Conservation (phyloP, 2,329 filamentous ascomycete species). For the Alternaria panax region DNA sequence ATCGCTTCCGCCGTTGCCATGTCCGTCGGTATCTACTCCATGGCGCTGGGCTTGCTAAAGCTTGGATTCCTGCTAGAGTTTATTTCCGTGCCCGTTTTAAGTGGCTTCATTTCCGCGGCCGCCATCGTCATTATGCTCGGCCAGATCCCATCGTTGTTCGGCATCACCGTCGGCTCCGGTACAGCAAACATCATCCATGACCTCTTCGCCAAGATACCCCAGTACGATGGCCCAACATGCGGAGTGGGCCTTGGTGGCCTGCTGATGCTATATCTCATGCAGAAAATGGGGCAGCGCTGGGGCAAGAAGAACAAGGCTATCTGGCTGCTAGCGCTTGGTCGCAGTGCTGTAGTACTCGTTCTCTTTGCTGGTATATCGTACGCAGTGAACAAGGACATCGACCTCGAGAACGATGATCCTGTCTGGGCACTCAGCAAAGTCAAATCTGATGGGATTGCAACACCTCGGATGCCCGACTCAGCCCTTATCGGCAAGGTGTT, state of each 20-base stretch:
- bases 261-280: conserved; percentile 63
- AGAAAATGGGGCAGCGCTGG: conserved; percentile 66
- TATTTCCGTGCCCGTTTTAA: conserved; percentile 69
- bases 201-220: conserved; percentile 63
- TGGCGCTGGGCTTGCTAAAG: conserved; percentile 67
- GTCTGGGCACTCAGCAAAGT: conserved; percentile 68
- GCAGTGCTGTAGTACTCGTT: conserved; percentile 67
- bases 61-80: conserved; percentile 72
- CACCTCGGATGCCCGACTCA: conserved; percentile 58
- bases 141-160: conserved; percentile 69
- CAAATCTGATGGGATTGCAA: conserved; percentile 61
- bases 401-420: conserved; percentile 47
- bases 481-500: conserved; percentile 63
- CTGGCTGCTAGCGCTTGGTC: conserved; percentile 66
- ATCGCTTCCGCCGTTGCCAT: conserved; percentile 69
- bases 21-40: conserved; percentile 68
- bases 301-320: conserved; percentile 65
- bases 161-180: conserved; percentile 59
- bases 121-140: conserved; percentile 71
- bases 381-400: conserved; percentile 63
- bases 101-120: conserved; percentile 71
- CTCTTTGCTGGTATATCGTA: conserved; percentile 71
- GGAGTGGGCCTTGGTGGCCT: conserved; percentile 67
- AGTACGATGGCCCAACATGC: conserved; percentile 65
- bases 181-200: conserved; percentile 67